These are phyloP conservation scores for Trichosporon sp. DNA, from an alignment of 1,284 basidiomycete genomes.

Conservation along the genomic window DNA sequence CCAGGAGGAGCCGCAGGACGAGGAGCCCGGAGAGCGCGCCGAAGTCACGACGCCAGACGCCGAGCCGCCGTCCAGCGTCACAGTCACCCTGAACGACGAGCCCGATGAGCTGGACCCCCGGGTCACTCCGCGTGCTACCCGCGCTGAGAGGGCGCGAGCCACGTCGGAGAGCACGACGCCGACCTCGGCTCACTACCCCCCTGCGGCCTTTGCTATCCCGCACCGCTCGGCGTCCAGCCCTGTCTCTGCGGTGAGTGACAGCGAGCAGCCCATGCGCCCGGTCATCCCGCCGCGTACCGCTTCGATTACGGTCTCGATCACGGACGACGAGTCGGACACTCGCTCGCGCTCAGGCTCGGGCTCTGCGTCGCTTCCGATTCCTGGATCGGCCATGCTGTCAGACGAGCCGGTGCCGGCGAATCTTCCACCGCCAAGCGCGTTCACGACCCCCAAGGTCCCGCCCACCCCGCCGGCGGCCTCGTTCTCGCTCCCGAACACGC, in stretches of 20 bases:
- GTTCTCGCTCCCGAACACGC: neutral
- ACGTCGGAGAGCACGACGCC: slow-evolving; percentile 1
- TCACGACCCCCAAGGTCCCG: slow-evolving; percentile 4
- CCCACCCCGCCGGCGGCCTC: neutral
- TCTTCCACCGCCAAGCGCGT: slow-evolving; percentile 1
- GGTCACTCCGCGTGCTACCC: neutral
- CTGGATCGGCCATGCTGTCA: neutral
- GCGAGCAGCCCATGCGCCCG: neutral
- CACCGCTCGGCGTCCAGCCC: neutral
- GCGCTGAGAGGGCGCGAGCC: neutral
- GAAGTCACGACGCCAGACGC: neutral
- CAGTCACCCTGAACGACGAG: neutral
- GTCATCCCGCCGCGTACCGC: neutral
- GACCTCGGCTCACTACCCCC: neutral
- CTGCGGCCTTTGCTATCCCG: neutral
- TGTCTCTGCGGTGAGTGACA: neutral
- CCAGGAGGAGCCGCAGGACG: neutral
- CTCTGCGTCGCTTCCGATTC: neutral
- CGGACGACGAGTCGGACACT: neutral
- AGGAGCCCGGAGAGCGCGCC: neutral
- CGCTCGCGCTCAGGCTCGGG: neutral
- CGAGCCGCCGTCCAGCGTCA: neutral
- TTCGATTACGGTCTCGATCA: neutral
- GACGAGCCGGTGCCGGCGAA: neutral
- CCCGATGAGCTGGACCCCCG: neutral